Base-by-base conservation (phyloP, 2,329 filamentous ascomycete genomes). In the Beauveria sp. region DNA sequence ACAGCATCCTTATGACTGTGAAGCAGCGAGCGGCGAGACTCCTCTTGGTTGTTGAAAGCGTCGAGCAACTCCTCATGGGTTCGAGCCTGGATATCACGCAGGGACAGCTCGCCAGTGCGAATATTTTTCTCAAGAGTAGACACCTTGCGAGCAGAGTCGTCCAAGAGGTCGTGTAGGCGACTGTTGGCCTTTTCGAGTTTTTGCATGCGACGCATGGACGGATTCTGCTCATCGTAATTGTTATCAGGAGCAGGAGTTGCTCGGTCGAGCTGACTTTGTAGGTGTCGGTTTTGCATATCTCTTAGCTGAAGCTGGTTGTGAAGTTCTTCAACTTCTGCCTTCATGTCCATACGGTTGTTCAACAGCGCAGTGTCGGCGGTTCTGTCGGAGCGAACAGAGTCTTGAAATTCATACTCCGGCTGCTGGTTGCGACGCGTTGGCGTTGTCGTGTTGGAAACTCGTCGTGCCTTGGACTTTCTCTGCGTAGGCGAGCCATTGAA, bases 41-140 rank as follows among this genome's bases (percentile, higher is more conserved):
- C 88, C 73, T 98, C 93, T 72, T 98, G 95, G 63, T 88, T 93
- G 73, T 92, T 96, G 70, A 98, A 87, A 45, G 96, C 81, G 65
- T 97, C 92, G 65, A 96, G 89, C 20, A 98, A 86, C 73, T 98
- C 95, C 70, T 97, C 93, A 67, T 98, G 92, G 6, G 92, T 96
- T 72, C 90, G 93, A 2, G 93, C 89, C 73, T 97, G 93, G 51
- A 98, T 86, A 73, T 98, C 93, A 54, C 92, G 89, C 49, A 97
- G 80, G 0, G 91, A 95, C 5, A 98, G 79, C 72, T 97, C 90
- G 14, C 93, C 95, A 42, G 88, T 90, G 62, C 88, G 89, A 62
- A 98, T 88, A 63, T 87, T 92, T 71, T 90, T 89, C 74, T 98
- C 95, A 24, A 98, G 77, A 0, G 88, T 85, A 7, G 93, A 96